A percentile compares a stretch with the other conserved stretches of the same genome.
Conservation (phyloP, 2,329 filamentous ascomycete genomes). For the Sphaerulina musiva region DNA sequence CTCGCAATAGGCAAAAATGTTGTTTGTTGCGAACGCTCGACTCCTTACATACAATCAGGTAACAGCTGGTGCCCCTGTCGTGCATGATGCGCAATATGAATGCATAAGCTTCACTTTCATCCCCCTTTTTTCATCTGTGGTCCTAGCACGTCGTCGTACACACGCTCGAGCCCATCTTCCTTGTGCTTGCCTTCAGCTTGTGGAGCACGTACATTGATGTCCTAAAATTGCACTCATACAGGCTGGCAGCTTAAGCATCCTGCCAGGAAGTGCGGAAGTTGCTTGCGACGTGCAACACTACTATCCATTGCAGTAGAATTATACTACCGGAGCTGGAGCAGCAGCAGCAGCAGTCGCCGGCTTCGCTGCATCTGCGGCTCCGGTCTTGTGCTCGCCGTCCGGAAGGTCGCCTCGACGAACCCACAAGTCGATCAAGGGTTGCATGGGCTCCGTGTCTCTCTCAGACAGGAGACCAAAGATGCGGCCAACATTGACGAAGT, state of each 20-base stretch:
- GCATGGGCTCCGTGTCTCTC: conserved; percentile 91
- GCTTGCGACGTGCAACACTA: not conserved
- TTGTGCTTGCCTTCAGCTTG: too few relatives aligned
- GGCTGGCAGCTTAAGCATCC: too few relatives aligned
- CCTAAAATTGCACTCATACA: too few relatives aligned
- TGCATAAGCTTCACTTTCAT: not conserved
- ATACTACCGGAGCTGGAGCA: conserved; percentile 9
- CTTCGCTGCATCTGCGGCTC: conserved; percentile 9
- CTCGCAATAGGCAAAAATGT: not conserved
- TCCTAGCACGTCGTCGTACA: not conserved
- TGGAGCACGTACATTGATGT: too few relatives aligned
- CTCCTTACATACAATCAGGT: not conserved
- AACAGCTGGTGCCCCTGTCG: conserved; percentile 1
- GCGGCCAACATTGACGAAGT: conserved; percentile 60
- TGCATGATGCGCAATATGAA: not conserved
- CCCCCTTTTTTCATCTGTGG: not conserved
- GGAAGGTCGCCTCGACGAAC: conserved; percentile 83
- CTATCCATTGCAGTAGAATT: not conserved
- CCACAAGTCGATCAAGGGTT: conserved; percentile 87
- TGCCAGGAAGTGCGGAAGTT: not conserved
- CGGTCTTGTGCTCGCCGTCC: conserved; percentile 7
- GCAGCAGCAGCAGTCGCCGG: conserved; percentile 5
- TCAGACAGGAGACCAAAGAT: conserved; percentile 72
- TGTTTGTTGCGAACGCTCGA: not conserved
- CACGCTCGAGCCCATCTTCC: too few relatives aligned